Evolutionary conservation across 2,329 filamentous ascomycete genomes (phyloP).

Genomic region (Diaporthe sp.): DNA sequence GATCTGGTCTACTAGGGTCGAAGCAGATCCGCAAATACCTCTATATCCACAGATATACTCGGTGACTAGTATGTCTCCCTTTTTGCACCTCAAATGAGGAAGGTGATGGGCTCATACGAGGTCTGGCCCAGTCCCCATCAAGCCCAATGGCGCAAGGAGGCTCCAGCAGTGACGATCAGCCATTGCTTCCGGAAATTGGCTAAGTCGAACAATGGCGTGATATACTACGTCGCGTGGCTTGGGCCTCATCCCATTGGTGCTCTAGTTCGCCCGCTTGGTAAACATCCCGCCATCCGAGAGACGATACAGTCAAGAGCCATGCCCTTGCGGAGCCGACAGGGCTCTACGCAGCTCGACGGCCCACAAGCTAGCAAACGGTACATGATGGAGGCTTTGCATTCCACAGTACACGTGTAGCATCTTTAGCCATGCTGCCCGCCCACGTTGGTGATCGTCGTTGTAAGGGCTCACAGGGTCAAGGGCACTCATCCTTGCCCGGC

Average conservation of each 20-base stretch:
- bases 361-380: not conserved
- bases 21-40: not conserved
- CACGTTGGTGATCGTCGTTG: not conserved
- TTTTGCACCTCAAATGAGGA: not conserved
- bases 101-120: conserved; percentile 3
- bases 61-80: not conserved
- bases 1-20: not conserved
- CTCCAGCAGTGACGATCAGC: not conserved
- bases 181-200: conserved; percentile 10
- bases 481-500: not conserved
- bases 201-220: conserved; percentile 22
- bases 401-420: not conserved
- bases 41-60: not conserved
- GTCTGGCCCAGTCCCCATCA: not conserved
- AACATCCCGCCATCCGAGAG: not conserved
- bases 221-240: conserved; percentile 27
- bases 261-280: conserved; percentile 20
- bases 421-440: not conserved
- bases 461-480: not conserved
- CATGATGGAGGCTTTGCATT: not conserved
- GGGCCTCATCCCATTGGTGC: not conserved
- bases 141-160: not conserved
- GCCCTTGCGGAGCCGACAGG: not conserved
- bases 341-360: not conserved
- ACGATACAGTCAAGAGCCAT: not conserved